These are phyloP conservation scores for Apiospora sp. DNA, from an alignment of 2,329 filamentous ascomycete species.

Conservation along the genomic window DNA sequence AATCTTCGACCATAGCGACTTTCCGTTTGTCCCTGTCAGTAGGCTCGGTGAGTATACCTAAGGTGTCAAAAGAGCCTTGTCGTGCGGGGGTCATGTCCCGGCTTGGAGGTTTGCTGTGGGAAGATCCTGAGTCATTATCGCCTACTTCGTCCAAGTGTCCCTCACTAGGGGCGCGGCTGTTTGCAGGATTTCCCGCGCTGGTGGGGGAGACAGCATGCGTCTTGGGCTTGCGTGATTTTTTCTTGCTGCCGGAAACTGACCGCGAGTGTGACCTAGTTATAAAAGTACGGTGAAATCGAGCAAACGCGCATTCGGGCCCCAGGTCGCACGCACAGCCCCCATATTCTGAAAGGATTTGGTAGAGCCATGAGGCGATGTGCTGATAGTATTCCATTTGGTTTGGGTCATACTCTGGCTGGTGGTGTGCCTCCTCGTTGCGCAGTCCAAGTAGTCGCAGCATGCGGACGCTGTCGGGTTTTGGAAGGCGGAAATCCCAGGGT, in stretches of 20 bases:
- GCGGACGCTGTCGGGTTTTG: constrained; percentile 60
- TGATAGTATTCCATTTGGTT: constrained; percentile 66
- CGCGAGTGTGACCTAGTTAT: constrained; percentile 54
- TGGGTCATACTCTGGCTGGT: constrained; percentile 60
- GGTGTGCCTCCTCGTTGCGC: constrained; percentile 63
- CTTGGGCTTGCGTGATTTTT: constrained; percentile 61
- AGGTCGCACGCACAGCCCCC: constrained; percentile 80
- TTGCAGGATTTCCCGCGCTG: constrained; percentile 67
- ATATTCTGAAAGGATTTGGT: constrained; percentile 76
- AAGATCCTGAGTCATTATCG: constrained; percentile 64
- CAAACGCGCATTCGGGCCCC: constrained; percentile 69
- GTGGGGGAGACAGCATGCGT: constrained; percentile 65
- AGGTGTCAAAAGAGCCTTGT: constrained; percentile 66
- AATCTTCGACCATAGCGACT: constrained; percentile 70
- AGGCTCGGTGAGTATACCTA: constrained; percentile 68
- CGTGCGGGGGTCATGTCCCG: constrained; percentile 69
- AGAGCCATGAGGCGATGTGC: constrained; percentile 69
- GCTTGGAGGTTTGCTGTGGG: constrained; percentile 71
- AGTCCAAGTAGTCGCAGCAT: constrained; percentile 69
- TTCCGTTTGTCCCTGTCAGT: constrained; percentile 74
- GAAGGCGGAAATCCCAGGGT: constrained; percentile 73
- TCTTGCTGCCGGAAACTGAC: constrained; percentile 48
- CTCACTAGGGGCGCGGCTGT: constrained; percentile 71
- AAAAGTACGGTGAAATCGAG: constrained; percentile 68
- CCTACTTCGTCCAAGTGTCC: constrained; percentile 63